Evolutionary conservation across 129 eudicot genomes (phyloP).

Genomic region (Dittrichia graveolens): DNA sequence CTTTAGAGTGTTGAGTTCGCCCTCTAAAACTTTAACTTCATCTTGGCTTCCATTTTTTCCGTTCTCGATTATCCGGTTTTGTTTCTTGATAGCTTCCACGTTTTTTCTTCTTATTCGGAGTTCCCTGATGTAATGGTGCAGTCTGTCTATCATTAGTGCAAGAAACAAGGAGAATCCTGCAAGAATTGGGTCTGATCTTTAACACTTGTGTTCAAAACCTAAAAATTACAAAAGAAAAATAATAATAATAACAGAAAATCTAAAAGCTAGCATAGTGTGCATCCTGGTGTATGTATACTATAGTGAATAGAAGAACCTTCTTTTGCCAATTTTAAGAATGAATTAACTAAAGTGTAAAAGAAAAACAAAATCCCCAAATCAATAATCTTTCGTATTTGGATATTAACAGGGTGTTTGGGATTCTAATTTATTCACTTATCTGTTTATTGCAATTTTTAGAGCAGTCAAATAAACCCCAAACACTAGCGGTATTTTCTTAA

Average conservation of each 20-base stretch:
- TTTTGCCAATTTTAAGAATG: constrained; percentile 2
- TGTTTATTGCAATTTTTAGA: too few relatives aligned
- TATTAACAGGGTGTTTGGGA: neutral
- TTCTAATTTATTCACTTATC: too few relatives aligned
- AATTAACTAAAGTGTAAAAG: neutral
- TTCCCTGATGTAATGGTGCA: constrained; percentile 93
- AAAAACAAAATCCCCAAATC: neutral
- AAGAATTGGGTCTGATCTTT: neutral
- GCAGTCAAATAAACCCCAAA: too few relatives aligned
- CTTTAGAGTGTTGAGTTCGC: constrained; percentile 48
- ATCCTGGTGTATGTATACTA: neutral
- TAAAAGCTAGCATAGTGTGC: neutral
- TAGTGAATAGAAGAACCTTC: neutral
- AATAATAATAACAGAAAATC: neutral
- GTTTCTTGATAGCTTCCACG: constrained; percentile 74
- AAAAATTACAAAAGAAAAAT: neutral
- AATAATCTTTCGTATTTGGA: neutral
- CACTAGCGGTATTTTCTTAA: too few relatives aligned
- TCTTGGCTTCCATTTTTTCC: constrained; percentile 49
- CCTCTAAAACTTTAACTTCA: constrained; percentile 63
- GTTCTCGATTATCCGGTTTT: constrained; percentile 53
- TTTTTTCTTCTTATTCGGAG: constrained; percentile 73
- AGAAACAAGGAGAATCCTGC: constrained; percentile 90
- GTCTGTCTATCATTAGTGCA: constrained; percentile 78
- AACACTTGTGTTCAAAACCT: neutral